Evolutionary conservation across 2,329 filamentous ascomycete species (phyloP).

Genomic region (Botrytis sinoallii): DNA sequence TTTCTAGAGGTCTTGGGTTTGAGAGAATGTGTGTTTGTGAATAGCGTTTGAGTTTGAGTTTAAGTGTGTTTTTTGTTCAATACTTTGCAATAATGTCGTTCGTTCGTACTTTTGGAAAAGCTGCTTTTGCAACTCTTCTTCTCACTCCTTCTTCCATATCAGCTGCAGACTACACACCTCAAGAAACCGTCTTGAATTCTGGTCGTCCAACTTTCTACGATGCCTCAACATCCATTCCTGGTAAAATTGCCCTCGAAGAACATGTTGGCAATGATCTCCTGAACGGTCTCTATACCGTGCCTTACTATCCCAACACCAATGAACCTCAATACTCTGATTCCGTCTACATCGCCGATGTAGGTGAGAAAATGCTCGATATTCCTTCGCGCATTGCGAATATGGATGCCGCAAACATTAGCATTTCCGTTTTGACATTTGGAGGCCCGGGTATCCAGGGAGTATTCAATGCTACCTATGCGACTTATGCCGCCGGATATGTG

Average conservation of each 20-base stretch:
- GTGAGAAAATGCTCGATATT: constrained; percentile 10
- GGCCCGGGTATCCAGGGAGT: constrained; percentile 29
- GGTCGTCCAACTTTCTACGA: constrained; percentile 6
- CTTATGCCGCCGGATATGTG: constrained; percentile 21
- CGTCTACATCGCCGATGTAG: not conserved
- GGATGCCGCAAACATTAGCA: constrained; percentile 25
- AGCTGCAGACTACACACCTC: not conserved
- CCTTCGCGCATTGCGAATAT: constrained; percentile 21
- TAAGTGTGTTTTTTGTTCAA: not conserved
- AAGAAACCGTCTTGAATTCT: constrained; percentile 1
- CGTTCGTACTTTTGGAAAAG: not conserved
- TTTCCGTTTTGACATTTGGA: constrained; percentile 20
- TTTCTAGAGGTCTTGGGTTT: not conserved
- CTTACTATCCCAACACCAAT: constrained; percentile 7
- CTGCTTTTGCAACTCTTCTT: not conserved
- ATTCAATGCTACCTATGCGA: constrained; percentile 25
- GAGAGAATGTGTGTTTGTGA: not conserved
- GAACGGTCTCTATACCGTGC: not conserved
- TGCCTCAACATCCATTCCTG: not conserved
- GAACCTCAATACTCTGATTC: not conserved
- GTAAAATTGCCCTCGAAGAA: constrained; percentile 12
- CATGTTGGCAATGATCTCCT: constrained; percentile 1
- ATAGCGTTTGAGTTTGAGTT: too few species aligned
- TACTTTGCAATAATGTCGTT: not conserved
- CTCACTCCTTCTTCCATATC: not conserved